Base-by-base conservation (phyloP, 257 asterid genomes). In the Prunella vulgaris region DNA sequence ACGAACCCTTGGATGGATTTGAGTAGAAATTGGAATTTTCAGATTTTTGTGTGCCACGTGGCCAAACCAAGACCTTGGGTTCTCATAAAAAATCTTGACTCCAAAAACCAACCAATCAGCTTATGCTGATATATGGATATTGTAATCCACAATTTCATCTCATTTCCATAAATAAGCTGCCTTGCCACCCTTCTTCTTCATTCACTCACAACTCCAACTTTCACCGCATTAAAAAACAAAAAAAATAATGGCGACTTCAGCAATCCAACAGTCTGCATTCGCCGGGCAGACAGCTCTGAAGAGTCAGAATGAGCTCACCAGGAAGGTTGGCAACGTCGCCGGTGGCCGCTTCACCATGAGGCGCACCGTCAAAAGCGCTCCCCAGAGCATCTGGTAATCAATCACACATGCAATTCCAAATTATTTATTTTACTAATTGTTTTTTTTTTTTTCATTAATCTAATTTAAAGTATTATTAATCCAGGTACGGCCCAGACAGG, bases 331-430 rank as follows among this genome's bases (percentile, higher is more conserved):
- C 63, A 75, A 54, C 81, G 38, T 75, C 35, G 69, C 68, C 48
- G 84, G 77, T 25, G 92, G 87, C 77, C 97, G 97, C 64, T 68
- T 80, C 88, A 80, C 91, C 88, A 92, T 92, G 98, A 82, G 98
- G 17, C 94, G 97, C 13, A 92, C 97, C 12, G 95, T 92, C 66
- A 92, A 78, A 82, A 86, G 91, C 40, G 77, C 84, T 66, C 97
- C 97, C 13, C 92, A 85, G 48, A 90, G 96, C 84, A 92, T 92
- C 70, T 92, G 98, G 98, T 91, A 35, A 35, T 1, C n/a, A n/a
- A n/a, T n/a, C n/a, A n/a, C n/a, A n/a, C n/a, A n/a, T n/a, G n/a
- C n/a, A n/a, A n/a, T n/a, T n/a, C n/a, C n/a, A n/a, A n/a, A n/a
- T n/a, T n/a, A n/a, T n/a, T n/a, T n/a, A n/a, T n/a, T n/a, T n/a